These are phyloP conservation scores for Tulasnella sp. DNA, from an alignment of 768 basidiomycete species.

Conservation along the genomic window DNA sequence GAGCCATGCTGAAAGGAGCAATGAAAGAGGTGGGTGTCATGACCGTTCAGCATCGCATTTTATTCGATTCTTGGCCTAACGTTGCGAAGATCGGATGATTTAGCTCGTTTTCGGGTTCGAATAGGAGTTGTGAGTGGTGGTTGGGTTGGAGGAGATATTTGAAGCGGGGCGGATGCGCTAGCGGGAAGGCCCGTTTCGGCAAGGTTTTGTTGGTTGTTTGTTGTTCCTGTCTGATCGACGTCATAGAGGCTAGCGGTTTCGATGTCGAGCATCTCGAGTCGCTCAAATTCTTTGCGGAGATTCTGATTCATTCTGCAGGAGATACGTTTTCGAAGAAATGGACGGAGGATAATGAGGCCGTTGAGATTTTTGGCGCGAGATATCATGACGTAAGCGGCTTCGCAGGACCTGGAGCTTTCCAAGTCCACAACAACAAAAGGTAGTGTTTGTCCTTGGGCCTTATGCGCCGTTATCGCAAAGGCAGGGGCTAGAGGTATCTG, in stretches of 20 bases:
- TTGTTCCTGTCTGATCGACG: no score
- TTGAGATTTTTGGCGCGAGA: slow-evolving; percentile 44
- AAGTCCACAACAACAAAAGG: not conserved
- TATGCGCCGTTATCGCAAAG: slow-evolving; percentile 50
- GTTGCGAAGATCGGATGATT: no score
- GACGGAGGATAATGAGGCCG: slow-evolving; percentile 45
- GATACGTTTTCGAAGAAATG: slow-evolving; percentile 33
- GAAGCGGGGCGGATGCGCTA: no score
- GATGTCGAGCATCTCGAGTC: not conserved
- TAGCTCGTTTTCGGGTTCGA: no score
- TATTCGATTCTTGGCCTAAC: no score
- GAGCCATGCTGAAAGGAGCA: no score
- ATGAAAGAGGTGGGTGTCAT: no score
- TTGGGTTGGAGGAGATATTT: no score
- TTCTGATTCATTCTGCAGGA: not conserved
- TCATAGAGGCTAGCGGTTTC: not conserved
- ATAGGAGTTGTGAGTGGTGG: no score
- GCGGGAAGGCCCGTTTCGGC: no score
- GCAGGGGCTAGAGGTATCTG: slow-evolving; percentile 49
- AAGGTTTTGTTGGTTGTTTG: no score
- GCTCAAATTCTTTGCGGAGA: not conserved
- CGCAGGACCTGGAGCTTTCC: slow-evolving; percentile 42
- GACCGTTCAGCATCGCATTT: no score
- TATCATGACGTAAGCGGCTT: slow-evolving; percentile 51
- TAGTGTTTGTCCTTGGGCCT: slow-evolving; percentile 48